Conservation (phyloP, 2,329 filamentous ascomycete species). For the Thelonectria olida region DNA sequence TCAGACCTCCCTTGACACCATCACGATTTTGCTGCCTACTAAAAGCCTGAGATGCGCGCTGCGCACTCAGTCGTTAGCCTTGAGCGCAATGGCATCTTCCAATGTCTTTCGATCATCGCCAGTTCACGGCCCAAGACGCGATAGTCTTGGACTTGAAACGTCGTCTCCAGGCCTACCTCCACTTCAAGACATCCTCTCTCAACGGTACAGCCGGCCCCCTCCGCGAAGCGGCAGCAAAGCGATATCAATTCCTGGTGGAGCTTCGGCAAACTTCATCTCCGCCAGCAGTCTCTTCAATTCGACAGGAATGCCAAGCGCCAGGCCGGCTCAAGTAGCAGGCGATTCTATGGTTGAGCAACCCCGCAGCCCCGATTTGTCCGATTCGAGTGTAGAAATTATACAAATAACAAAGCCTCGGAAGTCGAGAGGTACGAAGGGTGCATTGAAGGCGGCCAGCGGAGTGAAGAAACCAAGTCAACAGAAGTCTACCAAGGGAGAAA, state of each 20-base stretch:
- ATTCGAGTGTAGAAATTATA: slow-evolving; percentile 36
- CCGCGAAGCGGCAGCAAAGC: slow-evolving; percentile 50
- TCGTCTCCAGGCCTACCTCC: slow-evolving; percentile 67
- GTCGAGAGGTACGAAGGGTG: slow-evolving; percentile 27
- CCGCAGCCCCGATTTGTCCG: slow-evolving; percentile 25
- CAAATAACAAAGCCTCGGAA: slow-evolving; percentile 33
- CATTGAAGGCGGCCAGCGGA: slow-evolving; percentile 18
- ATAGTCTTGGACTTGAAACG: slow-evolving; percentile 47
- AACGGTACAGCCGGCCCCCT: slow-evolving; percentile 42
- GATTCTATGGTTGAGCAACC: neutral
- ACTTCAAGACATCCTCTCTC: slow-evolving; percentile 57
- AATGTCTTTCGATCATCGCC: slow-evolving; percentile 45
- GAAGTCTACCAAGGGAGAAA: slow-evolving; percentile 34
- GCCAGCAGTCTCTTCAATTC: slow-evolving; percentile 50
- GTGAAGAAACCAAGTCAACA: slow-evolving; percentile 5
- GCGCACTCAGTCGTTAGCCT: slow-evolving; percentile 50
- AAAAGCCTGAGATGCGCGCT: slow-evolving; percentile 54
- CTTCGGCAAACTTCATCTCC: slow-evolving; percentile 51
- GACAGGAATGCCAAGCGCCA: slow-evolving; percentile 36
- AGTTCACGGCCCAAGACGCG: slow-evolving; percentile 44
- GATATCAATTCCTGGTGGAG: slow-evolving; percentile 48
- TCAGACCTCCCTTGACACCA: slow-evolving; percentile 16
- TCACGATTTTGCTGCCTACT: slow-evolving; percentile 43
- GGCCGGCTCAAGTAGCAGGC: neutral
- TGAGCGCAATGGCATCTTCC: slow-evolving; percentile 46